phyloP scores from a whole-genome alignment of 2,329 filamentous ascomycete species.

The Colletotrichum spaethianum region DNA sequence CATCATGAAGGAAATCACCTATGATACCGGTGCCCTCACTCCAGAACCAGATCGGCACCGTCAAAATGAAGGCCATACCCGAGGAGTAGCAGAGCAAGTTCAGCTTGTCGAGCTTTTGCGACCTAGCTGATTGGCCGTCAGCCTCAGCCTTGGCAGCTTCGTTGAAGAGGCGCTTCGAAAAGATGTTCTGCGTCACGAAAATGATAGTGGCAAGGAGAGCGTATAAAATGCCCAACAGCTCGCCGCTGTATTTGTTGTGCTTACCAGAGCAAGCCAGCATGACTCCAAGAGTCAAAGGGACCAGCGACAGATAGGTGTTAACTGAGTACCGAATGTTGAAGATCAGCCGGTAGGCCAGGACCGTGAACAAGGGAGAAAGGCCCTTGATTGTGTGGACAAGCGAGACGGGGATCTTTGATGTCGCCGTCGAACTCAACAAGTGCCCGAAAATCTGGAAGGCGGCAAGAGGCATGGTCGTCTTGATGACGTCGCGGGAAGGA shows the following conservation, averaged over 20 bases:
- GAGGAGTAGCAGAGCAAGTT: conserved; percentile 98
- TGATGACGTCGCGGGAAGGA: conserved; percentile 85
- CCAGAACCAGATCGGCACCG: conserved; percentile 93
- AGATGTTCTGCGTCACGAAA: conserved; percentile 98
- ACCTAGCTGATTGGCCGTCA: conserved; percentile 73
- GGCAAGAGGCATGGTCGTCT: conserved; percentile 90
- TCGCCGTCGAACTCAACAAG: conserved; percentile 93
- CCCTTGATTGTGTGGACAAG: conserved; percentile 99
- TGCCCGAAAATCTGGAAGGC: conserved; percentile 95
- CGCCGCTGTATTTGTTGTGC: conserved; percentile 77
- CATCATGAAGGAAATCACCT: conserved; percentile 84
- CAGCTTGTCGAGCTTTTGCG: conserved; percentile 92
- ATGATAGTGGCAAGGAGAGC: conserved; percentile 92
- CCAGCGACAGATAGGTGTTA: conserved; percentile 88
- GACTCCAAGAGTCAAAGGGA: conserved; percentile 95
- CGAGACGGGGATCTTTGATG: conserved; percentile 94
- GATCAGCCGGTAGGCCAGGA: conserved; percentile 90
- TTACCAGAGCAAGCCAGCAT: conserved; percentile 96
- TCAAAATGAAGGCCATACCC: conserved; percentile 89
- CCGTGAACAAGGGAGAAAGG: conserved; percentile 94
- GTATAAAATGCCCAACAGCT: conserved; percentile 90
- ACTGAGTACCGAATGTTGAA: conserved; percentile 90
- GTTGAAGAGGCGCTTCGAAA: conserved; percentile 98
- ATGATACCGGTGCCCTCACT: conserved; percentile 86
- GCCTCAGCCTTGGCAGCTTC: conserved; percentile 89